Conservation (phyloP, 2,329 filamentous ascomycete species). For the Xylaria sp. region DNA sequence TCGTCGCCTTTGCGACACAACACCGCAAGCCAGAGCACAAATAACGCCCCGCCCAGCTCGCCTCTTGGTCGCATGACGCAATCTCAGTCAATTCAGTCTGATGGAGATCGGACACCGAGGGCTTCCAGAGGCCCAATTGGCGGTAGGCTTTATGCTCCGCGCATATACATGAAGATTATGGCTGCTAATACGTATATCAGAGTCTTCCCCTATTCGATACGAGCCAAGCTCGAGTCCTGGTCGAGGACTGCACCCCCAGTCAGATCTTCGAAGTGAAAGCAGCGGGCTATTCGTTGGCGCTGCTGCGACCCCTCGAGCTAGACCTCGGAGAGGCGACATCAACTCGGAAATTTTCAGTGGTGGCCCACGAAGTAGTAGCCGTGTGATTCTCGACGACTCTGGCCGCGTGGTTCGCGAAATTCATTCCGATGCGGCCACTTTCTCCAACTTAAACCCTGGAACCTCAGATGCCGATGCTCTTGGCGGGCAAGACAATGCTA, state of each 20-base stretch:
- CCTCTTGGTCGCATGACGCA: constrained; percentile 69
- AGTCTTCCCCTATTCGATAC: constrained; percentile 92
- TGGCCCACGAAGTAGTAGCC: constrained; percentile 62
- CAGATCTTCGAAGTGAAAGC: constrained; percentile 82
- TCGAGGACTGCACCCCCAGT: constrained; percentile 69
- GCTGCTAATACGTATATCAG: constrained; percentile 56
- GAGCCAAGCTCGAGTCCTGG: constrained; percentile 88
- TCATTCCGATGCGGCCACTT: constrained; percentile 69
- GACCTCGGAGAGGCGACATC: constrained; percentile 82
- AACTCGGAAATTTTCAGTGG: constrained; percentile 78
- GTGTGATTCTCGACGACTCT: constrained; percentile 68
- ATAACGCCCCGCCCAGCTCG: constrained; percentile 62
- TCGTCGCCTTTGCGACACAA: constrained; percentile 68
- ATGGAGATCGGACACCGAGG: constrained; percentile 76
- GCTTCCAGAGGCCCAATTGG: constrained; percentile 69
- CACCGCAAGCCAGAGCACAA: constrained; percentile 66
- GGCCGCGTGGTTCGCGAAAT: constrained; percentile 68
- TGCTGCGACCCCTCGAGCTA: constrained; percentile 61
- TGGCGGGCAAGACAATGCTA: constrained; percentile 80
- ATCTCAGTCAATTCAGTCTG: constrained; percentile 62
- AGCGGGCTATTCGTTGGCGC: constrained; percentile 87
- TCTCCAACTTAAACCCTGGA: constrained; percentile 75
- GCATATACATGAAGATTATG: not conserved
- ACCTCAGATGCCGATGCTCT: constrained; percentile 92
- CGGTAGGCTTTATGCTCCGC: constrained; percentile 59